phyloP scores from a whole-genome alignment of 2,329 filamentous ascomycete genomes.

The Trichoderma aggressivum region DNA sequence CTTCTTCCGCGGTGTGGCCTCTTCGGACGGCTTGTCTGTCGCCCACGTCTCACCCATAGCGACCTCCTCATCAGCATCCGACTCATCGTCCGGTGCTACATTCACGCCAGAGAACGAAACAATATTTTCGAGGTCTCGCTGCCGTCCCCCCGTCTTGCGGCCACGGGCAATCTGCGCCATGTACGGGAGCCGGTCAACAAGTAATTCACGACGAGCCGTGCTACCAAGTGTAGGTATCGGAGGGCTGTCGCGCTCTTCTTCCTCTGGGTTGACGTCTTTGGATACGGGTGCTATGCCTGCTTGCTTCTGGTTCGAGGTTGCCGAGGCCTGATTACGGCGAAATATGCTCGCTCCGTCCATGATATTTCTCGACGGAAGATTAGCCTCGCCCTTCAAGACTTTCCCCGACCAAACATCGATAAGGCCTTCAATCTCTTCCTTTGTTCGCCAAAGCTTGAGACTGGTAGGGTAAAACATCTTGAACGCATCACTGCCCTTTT shows the following conservation, averaged over 20 bases:
- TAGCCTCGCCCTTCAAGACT: slow-evolving; percentile 53
- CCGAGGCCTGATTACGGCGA: slow-evolving; percentile 38
- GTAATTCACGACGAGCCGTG: slow-evolving; percentile 66
- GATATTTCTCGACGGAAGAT: slow-evolving; percentile 36
- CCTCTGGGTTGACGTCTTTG: slow-evolving; percentile 22
- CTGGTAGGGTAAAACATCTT: slow-evolving; percentile 93
- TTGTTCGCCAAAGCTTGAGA: slow-evolving; percentile 76
- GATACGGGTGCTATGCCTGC: slow-evolving; percentile 7
- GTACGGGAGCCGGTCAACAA: slow-evolving; percentile 86
- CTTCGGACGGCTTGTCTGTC: slow-evolving; percentile 58
- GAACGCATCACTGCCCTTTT: slow-evolving; percentile 58
- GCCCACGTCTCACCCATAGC: slow-evolving; percentile 52
- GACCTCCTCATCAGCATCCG: slow-evolving; percentile 44
- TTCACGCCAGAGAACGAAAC: slow-evolving; percentile 62
- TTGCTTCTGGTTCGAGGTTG: slow-evolving; percentile 34
- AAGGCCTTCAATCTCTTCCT: slow-evolving; percentile 75
- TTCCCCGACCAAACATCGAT: slow-evolving; percentile 67
- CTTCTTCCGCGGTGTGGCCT: slow-evolving; percentile 49
- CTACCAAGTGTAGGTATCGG: slow-evolving; percentile 59
- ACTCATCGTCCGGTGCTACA: slow-evolving; percentile 43
- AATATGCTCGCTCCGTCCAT: slow-evolving; percentile 50
- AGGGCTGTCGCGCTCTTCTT: slow-evolving; percentile 23
- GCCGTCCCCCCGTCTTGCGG: slow-evolving; percentile 39
- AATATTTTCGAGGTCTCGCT: slow-evolving; percentile 63
- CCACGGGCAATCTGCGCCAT: slow-evolving; percentile 63